Conservation (phyloP, 805 yeast species). For the Scheffersomyces coipomensis region DNA sequence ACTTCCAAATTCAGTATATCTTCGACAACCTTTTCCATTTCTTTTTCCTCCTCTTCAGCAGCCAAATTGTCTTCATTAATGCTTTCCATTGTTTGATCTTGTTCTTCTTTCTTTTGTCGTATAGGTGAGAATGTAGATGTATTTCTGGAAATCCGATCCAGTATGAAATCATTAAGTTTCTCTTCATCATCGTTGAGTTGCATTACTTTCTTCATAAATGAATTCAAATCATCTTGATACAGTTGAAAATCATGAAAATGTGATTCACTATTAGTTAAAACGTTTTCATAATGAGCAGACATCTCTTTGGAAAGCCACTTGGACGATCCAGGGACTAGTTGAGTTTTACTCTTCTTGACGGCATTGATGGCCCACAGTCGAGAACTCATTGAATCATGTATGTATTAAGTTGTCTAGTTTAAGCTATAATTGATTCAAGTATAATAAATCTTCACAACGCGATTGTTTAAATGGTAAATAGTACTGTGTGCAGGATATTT, state of each 20-base stretch:
- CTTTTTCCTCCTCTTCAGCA: too few relatives aligned
- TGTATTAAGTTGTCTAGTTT: too few relatives aligned
- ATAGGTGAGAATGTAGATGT: background rate
- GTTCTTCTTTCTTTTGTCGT: background rate
- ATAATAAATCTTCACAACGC: too few relatives aligned
- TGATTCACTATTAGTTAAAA: conserved; percentile 27
- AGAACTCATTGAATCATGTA: conserved; percentile 2
- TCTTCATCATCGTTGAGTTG: background rate
- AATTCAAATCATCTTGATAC: conserved; percentile 1
- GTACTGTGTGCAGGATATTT: too few relatives aligned
- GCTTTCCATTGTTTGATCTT: too few relatives aligned
- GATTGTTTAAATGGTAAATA: too few relatives aligned
- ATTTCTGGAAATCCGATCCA: background rate
- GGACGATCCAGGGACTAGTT: conserved; percentile 50
- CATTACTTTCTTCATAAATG: background rate
- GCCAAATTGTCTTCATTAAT: too few relatives aligned
- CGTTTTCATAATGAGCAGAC: conserved; percentile 27
- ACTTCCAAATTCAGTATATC: background rate
- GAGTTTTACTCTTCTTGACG: conserved; percentile 21
- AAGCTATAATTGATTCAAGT: too few relatives aligned
- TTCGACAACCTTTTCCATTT: too few relatives aligned
- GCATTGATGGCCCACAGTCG: conserved; percentile 33
- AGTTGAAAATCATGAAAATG: conserved; percentile 1
- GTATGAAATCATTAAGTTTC: background rate
- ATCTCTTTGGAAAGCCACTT: conserved; percentile 50